Conservation (phyloP, 164 flowering plant genomes). For the Dillenia turbinata region DNA sequence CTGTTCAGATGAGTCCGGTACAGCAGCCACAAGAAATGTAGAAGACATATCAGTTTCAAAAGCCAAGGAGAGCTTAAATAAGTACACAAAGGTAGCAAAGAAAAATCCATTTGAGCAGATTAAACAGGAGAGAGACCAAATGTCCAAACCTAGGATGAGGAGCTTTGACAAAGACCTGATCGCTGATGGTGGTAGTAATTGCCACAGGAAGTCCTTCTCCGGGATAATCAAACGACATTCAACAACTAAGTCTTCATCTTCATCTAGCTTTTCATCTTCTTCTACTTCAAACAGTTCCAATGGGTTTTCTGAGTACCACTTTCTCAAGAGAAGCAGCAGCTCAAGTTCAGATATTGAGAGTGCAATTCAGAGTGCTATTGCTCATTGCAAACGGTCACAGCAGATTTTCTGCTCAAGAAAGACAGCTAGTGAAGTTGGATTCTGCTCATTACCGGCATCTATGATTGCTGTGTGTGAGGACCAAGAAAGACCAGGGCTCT, state of each 20-base stretch:
- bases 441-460: conserved; percentile 40
- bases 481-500: conserved; percentile 38
- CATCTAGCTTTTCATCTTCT: conserved; percentile 37
- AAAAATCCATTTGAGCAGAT: conserved; percentile 34
- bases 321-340: conserved; percentile 59
- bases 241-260: conserved; percentile 33
- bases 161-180: conserved; percentile 15
- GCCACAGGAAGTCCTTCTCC: conserved; percentile 57
- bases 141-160: conserved; percentile 1
- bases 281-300: conserved; percentile 30
- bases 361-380: conserved; percentile 38
- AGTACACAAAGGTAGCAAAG: conserved; percentile 12
- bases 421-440: conserved; percentile 39
- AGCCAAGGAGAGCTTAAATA: conserved; percentile 14
- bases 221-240: conserved; percentile 46
- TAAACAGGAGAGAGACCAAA: conserved; percentile 14
- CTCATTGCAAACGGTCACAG: conserved; percentile 55
- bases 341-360: conserved; percentile 30
- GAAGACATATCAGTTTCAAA: conserved; percentile 9
- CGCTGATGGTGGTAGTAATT: conserved; percentile 3
- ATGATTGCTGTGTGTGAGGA: conserved; percentile 33
- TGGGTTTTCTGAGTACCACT: conserved; percentile 28
- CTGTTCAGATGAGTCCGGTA: conserved; percentile 34
- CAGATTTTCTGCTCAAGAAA: conserved; percentile 38
- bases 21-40: conserved; percentile 14